Evolutionary conservation across 805 yeast genomes (phyloP).

Genomic region (Suhomyces pyralidae): DNA sequence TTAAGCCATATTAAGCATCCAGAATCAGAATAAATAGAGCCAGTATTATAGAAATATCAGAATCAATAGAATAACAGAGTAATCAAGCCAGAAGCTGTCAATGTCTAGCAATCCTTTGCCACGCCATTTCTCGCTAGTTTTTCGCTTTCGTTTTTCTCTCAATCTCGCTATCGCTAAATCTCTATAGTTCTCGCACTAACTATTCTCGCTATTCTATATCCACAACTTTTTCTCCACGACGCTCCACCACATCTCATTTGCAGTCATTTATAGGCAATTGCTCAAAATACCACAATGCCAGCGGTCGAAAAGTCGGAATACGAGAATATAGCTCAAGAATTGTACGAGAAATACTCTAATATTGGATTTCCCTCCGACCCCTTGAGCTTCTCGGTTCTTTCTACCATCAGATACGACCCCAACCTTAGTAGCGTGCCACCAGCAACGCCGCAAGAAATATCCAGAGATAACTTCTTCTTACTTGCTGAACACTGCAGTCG

Average conservation of each 20-base stretch:
- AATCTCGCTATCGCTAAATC: no score
- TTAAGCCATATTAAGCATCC: conserved; percentile 71
- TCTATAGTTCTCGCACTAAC: no score
- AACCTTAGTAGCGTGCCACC: conserved; percentile 32
- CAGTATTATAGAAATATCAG: background rate
- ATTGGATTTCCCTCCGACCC: conserved; percentile 11
- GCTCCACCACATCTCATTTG: background rate
- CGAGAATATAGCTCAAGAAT: background rate
- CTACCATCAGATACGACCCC: conserved; percentile 79
- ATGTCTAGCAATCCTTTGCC: no score
- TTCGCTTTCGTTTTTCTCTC: no score
- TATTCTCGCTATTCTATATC: background rate
- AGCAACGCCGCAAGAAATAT: conserved; percentile 20
- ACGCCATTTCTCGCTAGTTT: no score
- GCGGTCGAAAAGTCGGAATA: background rate
- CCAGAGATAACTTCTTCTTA: conserved; percentile 50
- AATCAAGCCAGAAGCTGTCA: no score
- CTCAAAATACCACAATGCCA: background rate
- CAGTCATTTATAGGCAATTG: background rate
- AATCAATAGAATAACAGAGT: background rate
- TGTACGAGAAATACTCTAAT: conserved; percentile 6
- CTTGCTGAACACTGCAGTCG: conserved; percentile 64
- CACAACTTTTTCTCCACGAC: background rate
- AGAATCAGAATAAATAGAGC: no score
- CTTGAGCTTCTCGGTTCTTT: conserved; percentile 52